A percentile compares a stretch with the other conserved stretches of the same genome.
Evolutionary conservation across 73 alveolate species (phyloP).

Genomic region (Blepharisma stoltei): DNA sequence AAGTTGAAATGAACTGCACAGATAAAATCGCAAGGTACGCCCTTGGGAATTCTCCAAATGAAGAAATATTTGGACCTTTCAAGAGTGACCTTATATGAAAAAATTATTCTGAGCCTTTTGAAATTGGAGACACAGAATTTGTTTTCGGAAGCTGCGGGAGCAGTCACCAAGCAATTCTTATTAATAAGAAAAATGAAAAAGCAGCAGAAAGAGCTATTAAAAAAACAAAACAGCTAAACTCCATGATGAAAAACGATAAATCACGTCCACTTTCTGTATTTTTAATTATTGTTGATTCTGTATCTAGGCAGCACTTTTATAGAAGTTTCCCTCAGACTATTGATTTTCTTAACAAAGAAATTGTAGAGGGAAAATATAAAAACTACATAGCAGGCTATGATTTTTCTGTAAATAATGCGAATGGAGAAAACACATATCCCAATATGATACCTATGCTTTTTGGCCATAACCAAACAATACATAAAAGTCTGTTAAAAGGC

Average conservation of each 20-base stretch:
- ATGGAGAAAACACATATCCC: constrained; percentile 18
- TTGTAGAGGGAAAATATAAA: constrained; percentile 10
- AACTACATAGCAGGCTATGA: background rate
- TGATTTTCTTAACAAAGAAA: background rate
- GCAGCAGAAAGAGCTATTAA: background rate
- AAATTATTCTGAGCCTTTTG: background rate
- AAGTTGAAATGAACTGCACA: too few relatives aligned
- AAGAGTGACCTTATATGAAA: background rate
- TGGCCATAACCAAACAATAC: background rate
- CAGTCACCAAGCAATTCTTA: background rate
- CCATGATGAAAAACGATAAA: background rate
- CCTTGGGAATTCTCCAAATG: constrained; percentile 8
- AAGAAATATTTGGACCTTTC: background rate
- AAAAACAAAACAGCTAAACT: background rate
- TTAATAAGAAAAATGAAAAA: background rate
- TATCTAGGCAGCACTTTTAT: background rate
- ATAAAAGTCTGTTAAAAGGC: background rate
- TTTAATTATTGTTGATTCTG: background rate
- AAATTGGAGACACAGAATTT: background rate
- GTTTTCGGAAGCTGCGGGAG: background rate
- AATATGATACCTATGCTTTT: constrained; percentile 21
- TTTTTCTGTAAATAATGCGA: background rate
- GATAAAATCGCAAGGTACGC: background rate
- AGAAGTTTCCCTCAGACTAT: constrained; percentile 16
- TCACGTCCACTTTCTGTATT: background rate